Evolutionary conservation across 345 rosid species (phyloP).

Genomic region (Eucalyptus rudis): DNA sequence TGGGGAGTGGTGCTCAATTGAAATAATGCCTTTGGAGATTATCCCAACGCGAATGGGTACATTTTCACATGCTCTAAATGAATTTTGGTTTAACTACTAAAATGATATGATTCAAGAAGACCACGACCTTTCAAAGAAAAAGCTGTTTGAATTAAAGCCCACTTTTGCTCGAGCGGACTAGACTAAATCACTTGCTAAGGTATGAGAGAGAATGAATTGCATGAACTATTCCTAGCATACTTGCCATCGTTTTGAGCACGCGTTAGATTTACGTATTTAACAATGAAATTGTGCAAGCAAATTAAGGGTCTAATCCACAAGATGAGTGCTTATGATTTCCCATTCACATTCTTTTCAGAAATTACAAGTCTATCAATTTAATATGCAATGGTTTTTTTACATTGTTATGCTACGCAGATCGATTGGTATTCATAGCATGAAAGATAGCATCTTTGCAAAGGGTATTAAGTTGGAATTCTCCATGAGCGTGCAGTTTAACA

Average conservation of each 20-base stretch:
- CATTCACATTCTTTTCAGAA: not conserved
- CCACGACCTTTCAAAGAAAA: conserved; percentile 57
- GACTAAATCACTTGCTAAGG: conserved; percentile 55
- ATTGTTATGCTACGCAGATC: not conserved
- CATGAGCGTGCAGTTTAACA: not conserved
- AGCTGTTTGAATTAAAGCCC: conserved; percentile 56
- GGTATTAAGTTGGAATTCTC: not conserved
- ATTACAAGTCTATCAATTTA: not conserved
- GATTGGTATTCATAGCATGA: not conserved
- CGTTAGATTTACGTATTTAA: not conserved
- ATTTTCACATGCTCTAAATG: not conserved
- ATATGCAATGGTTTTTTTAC: not conserved
- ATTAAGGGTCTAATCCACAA: not conserved
- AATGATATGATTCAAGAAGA: conserved; percentile 67
- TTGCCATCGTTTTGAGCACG: conserved; percentile 47
- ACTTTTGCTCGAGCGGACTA: conserved; percentile 49
- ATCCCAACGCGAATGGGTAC: not conserved
- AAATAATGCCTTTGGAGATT: not conserved
- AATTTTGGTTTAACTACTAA: conserved; percentile 27
- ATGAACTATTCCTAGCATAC: conserved; percentile 60
- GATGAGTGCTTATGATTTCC: not conserved
- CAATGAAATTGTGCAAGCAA: not conserved
- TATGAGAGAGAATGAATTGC: conserved; percentile 81
- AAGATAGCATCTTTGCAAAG: not conserved
- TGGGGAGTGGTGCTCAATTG: not conserved